Evolutionary conservation across 2,329 filamentous ascomycete genomes (phyloP).

Genomic region (Immersiporthe knoxdaviesiana): DNA sequence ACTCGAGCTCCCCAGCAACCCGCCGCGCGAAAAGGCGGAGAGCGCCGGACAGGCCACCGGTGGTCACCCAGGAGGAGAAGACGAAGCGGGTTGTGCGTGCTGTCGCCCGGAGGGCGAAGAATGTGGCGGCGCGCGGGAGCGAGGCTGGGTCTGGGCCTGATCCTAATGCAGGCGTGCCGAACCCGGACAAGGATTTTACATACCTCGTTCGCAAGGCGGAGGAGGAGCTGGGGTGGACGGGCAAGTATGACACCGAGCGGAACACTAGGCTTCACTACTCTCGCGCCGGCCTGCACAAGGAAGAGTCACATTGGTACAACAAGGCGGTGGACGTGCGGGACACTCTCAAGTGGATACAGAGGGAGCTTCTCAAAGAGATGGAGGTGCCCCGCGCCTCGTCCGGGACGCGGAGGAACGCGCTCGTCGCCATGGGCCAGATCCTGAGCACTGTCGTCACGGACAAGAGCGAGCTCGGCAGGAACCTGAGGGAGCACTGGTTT

Average conservation of each 20-base stretch:
- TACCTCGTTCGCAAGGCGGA: slow-evolving; percentile 17
- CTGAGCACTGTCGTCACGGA: slow-evolving; percentile 4
- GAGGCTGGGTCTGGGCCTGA: background rate
- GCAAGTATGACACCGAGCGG: background rate
- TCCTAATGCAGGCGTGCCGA: background rate
- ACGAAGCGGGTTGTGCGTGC: background rate
- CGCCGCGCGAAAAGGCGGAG: background rate
- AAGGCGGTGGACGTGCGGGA: slow-evolving; percentile 12
- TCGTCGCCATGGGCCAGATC: slow-evolving; percentile 16
- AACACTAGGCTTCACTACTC: slow-evolving; percentile 10
- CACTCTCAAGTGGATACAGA: slow-evolving; percentile 19
- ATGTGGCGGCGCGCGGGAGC: background rate
- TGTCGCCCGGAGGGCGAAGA: background rate
- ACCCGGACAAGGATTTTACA: slow-evolving; percentile 16
- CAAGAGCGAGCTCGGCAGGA: slow-evolving; percentile 4
- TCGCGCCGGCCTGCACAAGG: slow-evolving; percentile 1
- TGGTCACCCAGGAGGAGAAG: slow-evolving; percentile 11
- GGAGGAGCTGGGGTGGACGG: slow-evolving; percentile 18
- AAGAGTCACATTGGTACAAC: slow-evolving; percentile 1
- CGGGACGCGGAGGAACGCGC: slow-evolving; percentile 20
- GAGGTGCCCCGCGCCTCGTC: background rate
- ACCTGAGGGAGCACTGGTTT: slow-evolving; percentile 14
- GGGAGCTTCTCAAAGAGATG: slow-evolving; percentile 17
- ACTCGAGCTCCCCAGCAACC: background rate
- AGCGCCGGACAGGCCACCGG: slow-evolving; percentile 13